A percentile compares a stretch with the other conserved stretches of the same genome.
Evolutionary conservation across 2,329 filamentous ascomycete genomes (phyloP).

Genomic region (Fusarium albidum): DNA sequence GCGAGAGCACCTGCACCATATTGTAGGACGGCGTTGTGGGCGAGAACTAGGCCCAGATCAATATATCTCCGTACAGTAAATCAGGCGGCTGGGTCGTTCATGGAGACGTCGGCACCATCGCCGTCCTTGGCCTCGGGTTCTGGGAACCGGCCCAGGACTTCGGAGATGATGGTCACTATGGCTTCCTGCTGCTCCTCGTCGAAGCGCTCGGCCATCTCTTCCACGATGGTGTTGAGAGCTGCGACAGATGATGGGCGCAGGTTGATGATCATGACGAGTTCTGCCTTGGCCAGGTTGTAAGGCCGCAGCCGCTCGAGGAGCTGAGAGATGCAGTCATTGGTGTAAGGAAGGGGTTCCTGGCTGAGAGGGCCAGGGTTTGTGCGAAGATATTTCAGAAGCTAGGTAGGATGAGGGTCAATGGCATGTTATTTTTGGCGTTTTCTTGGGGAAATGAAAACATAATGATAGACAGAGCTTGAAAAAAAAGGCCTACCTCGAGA

Average conservation of each 20-base stretch:
- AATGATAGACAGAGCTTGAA: background rate
- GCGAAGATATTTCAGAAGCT: slow-evolving; percentile 70
- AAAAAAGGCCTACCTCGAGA: slow-evolving; percentile 63
- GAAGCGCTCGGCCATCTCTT: slow-evolving; percentile 71
- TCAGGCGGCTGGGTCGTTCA: slow-evolving; percentile 47
- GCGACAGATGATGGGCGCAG: slow-evolving; percentile 65
- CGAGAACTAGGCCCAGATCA: background rate
- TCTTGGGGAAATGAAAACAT: background rate
- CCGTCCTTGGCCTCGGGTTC: slow-evolving; percentile 39
- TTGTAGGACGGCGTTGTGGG: slow-evolving; percentile 48
- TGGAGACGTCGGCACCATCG: slow-evolving; percentile 44
- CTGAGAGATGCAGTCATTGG: slow-evolving; percentile 56
- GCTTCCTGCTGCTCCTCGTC: slow-evolving; percentile 64
- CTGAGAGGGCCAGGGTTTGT: slow-evolving; percentile 64
- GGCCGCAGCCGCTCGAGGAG: slow-evolving; percentile 64
- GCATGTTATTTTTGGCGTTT: background rate
- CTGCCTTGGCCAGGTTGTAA: slow-evolving; percentile 72
- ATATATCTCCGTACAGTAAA: slow-evolving; percentile 15
- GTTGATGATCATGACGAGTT: slow-evolving; percentile 74
- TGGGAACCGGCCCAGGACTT: slow-evolving; percentile 65
- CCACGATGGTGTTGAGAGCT: slow-evolving; percentile 69
- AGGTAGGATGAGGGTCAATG: slow-evolving; percentile 41
- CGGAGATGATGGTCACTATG: slow-evolving; percentile 64
- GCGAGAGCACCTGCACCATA: slow-evolving; percentile 61
- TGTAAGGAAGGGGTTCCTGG: slow-evolving; percentile 62